Conservation (phyloP, 129 eudicot species). For the Helianthus tuberosus region DNA sequence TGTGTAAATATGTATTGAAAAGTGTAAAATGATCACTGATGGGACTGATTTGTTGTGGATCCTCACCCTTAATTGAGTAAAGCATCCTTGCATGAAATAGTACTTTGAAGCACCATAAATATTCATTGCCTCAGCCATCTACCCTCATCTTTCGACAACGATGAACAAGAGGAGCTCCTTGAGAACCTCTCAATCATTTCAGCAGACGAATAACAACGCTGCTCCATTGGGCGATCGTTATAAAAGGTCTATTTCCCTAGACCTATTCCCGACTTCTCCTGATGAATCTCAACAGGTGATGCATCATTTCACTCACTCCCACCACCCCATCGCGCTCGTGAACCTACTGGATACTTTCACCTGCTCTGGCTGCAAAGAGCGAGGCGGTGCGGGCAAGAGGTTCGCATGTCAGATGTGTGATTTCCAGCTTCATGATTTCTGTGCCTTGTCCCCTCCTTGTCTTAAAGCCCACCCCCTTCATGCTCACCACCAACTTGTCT, state of each 20-base stretch:
- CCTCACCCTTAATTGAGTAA: too few relatives aligned
- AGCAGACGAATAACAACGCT: constrained; percentile 15
- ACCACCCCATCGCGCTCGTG: constrained; percentile 58
- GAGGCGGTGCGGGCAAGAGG: constrained; percentile 68
- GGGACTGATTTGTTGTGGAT: too few relatives aligned
- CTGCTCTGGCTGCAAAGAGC: constrained; percentile 89
- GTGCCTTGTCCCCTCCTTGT: constrained; percentile 68
- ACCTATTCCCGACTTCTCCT: constrained; percentile 68
- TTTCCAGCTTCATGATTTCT: constrained; percentile 86
- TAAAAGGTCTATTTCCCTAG: constrained; percentile 35
- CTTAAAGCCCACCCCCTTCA: constrained; percentile 80
- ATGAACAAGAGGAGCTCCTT: constrained; percentile 28
- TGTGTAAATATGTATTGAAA: too few relatives aligned
- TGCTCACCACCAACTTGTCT: constrained; percentile 72
- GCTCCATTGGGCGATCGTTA: background rate
- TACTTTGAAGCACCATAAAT: too few relatives aligned
- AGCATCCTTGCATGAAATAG: too few relatives aligned
- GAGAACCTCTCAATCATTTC: constrained; percentile 31
- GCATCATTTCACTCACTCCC: constrained; percentile 58
- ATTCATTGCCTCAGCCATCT: too few relatives aligned
- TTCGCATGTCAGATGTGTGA: constrained; percentile 68
- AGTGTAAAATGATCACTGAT: too few relatives aligned
- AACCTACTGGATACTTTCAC: constrained; percentile 42
- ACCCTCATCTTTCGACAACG: background rate
- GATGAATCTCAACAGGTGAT: constrained; percentile 43